Base-by-base conservation (phyloP, 2,329 filamentous ascomycete genomes). In the Scedosporium boydii region DNA sequence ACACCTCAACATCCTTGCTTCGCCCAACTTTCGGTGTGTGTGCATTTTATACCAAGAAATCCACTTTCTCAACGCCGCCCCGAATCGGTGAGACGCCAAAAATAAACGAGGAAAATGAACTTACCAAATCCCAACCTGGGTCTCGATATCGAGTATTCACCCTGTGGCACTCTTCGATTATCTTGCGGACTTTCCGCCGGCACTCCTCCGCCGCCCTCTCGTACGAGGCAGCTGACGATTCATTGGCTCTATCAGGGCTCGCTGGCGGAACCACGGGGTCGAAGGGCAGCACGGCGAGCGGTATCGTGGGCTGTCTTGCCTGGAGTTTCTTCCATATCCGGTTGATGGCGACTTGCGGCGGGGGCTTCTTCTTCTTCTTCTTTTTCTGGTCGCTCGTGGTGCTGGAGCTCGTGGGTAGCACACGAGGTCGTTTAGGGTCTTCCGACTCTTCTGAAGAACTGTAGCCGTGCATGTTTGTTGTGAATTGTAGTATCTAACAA, bases 121-220 rank as follows among this genome's bases (percentile, higher is more conserved):
- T 71, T 70, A 84, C 82, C 70, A 85, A 69, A 66, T 85, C 82
- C 72, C 78, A 85, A 1, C 80, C 82, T 0, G 84, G 83, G 66
- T 90, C 87, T 26, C 89, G 82, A 70, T 95, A 96, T 69, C 91
- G 88, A 71, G 88, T 88, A 68, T 96, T 96, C 44, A 92, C 80
- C 23, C 89, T 80, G 66, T 82, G 79, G 74, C 91, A 95, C 68
- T 86, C 83, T 65, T 81, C 76, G 58, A 85, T 82, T 64, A 86
- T 86, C 70, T 85, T 85, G 57, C 79, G 74, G 41, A 80, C 88
- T 74, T 79, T 88, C 56, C 82, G 80, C 21, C 78, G 80, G 69
- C 87, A 90, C 67, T 87, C 83, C 21, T 85, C 83, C 1, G 77
- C 82, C 0, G 86, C 87, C 57, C 86, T 80, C 66, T 88, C 82